Conservation (phyloP, 1,284 basidiomycete genomes). For the Marasmius sp. region DNA sequence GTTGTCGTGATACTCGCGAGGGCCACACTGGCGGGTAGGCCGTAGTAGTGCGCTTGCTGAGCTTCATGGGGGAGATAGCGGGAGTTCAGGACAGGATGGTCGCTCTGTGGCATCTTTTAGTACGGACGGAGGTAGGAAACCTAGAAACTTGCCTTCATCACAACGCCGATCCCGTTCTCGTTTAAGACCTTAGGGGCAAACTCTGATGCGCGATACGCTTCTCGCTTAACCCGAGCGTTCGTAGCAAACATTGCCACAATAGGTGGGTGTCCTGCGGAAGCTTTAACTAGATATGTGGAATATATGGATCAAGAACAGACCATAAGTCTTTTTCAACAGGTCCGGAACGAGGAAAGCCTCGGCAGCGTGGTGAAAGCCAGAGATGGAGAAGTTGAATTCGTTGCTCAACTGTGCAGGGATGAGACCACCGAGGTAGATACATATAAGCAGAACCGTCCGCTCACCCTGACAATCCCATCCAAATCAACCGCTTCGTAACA, state of each 20-base stretch:
- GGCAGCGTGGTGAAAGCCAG: constrained; percentile 82
- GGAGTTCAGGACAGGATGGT: constrained; percentile 76
- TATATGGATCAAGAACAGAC: constrained; percentile 29
- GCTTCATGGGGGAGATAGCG: constrained; percentile 84
- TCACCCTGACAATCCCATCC: constrained; percentile 71
- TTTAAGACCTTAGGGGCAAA: constrained; percentile 82
- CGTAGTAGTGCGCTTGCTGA: constrained; percentile 84
- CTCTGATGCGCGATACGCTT: constrained; percentile 83
- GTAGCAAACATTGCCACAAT: constrained; percentile 79
- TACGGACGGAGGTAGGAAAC: background rate
- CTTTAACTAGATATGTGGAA: background rate
- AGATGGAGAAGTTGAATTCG: constrained; percentile 76
- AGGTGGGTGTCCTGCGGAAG: constrained; percentile 48
- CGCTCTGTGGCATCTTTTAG: constrained; percentile 46
- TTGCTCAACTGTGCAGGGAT: constrained; percentile 57
- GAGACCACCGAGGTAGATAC: background rate
- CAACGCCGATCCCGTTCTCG: constrained; percentile 72
- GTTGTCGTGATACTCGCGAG: constrained; percentile 77
- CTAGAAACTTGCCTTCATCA: constrained; percentile 62
- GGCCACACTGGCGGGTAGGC: constrained; percentile 57
- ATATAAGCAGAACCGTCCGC: constrained; percentile 21
- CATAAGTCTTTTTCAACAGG: constrained; percentile 71
- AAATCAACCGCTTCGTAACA: constrained; percentile 82
- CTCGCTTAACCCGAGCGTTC: constrained; percentile 74
- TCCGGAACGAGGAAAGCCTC: constrained; percentile 80